Percentiles rank a stretch among this genome's conserved stretches.
Conservation (phyloP, 192 early-diverging fungal genomes). For the Coemansia sp. region DNA sequence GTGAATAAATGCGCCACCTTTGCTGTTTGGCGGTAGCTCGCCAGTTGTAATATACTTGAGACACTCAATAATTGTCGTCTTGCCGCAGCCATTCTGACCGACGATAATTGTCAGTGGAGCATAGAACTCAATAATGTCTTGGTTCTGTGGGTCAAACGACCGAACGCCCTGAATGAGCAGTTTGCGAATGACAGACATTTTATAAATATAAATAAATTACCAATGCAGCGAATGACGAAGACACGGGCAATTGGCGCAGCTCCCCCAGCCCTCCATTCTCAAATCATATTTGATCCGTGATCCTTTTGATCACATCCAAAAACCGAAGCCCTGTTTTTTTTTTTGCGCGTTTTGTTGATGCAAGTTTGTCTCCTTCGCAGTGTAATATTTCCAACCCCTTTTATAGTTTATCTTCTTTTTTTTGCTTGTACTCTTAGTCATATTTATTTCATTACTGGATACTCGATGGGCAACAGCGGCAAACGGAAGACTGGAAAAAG, state of each 20-base stretch:
- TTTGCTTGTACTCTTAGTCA: background rate
- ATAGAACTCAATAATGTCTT: slow-evolving; percentile 78
- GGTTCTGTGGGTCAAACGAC: slow-evolving; percentile 80
- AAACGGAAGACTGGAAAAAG: background rate
- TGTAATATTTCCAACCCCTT: background rate
- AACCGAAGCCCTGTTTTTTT: background rate
- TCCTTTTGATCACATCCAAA: background rate
- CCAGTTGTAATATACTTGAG: slow-evolving; percentile 96
- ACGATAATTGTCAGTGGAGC: slow-evolving; percentile 93
- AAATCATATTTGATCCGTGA: background rate
- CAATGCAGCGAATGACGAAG: background rate
- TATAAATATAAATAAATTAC: background rate
- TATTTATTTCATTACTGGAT: background rate
- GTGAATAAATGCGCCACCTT: slow-evolving; percentile 89
- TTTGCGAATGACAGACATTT: slow-evolving; percentile 69
- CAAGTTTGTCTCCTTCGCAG: background rate
- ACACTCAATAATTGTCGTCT: slow-evolving; percentile 98
- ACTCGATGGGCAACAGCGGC: background rate
- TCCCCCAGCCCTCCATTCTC: background rate
- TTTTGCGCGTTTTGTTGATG: background rate
- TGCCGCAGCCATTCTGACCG: slow-evolving; percentile 95
- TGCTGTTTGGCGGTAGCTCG: slow-evolving; percentile 82
- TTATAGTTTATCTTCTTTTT: background rate
- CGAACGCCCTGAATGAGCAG: slow-evolving; percentile 85
- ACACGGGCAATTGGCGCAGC: background rate